A percentile compares a stretch with the other conserved stretches of the same genome.
Evolutionary conservation across 345 rosid species (phyloP).

Genomic region (Citrus trifoliata): DNA sequence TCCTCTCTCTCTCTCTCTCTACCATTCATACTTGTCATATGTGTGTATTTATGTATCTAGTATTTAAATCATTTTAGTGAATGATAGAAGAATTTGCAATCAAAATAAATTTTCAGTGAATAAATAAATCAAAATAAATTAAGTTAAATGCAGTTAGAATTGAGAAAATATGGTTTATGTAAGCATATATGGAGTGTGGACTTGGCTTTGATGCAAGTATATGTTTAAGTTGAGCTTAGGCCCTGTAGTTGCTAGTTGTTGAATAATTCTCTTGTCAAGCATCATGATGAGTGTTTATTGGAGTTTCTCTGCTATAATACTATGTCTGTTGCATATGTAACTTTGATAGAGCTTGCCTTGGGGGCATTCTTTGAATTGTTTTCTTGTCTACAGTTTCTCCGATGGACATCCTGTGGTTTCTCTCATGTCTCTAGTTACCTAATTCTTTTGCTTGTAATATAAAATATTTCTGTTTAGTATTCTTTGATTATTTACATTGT

Average conservation of each 20-base stretch:
- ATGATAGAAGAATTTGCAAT: not conserved
- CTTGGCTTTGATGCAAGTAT: not conserved
- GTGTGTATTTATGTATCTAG: not conserved
- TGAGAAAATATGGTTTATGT: not conserved
- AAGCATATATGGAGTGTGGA: not conserved
- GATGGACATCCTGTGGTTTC: not conserved
- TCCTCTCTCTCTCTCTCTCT: too few species aligned
- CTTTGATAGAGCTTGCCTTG: not conserved
- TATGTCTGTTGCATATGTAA: not conserved
- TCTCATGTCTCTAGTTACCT: not conserved
- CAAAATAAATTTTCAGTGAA: not conserved
- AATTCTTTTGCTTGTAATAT: not conserved
- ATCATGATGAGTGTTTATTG: not conserved
- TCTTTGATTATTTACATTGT: not conserved
- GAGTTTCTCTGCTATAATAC: not conserved
- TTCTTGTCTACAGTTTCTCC: not conserved
- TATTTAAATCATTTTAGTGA: not conserved
- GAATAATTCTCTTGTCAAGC: not conserved
- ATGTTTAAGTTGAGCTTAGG: not conserved
- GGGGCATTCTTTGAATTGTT: not conserved
- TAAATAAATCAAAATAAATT: too few species aligned
- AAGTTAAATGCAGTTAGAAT: too few species aligned
- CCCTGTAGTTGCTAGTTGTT: not conserved
- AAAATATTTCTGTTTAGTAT: not conserved
- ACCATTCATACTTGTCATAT: not conserved